A percentile compares a stretch with the other conserved stretches of the same genome.
Conservation (phyloP, 2,329 filamentous ascomycete genomes). For the Triangularia setosa region DNA sequence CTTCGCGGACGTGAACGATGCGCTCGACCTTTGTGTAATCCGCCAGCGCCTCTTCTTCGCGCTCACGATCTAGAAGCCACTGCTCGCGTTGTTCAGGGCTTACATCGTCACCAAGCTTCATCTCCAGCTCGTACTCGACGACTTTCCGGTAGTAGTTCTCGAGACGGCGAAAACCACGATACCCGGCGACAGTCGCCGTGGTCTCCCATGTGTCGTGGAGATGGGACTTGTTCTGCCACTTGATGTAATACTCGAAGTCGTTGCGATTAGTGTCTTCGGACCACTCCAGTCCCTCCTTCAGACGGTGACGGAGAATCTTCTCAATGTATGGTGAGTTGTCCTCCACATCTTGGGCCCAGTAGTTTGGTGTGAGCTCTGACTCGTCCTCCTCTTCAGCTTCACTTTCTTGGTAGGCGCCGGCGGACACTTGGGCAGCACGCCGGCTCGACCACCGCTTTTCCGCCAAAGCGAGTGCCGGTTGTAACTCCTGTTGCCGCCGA, state of each 20-base stretch:
- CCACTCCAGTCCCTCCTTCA: constrained; percentile 63
- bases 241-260: constrained; percentile 89
- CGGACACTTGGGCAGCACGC: constrained; percentile 29
- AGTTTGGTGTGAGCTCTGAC: constrained; percentile 62
- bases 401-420: constrained; percentile 56
- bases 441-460: constrained; percentile 31
- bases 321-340: constrained; percentile 85
- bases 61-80: constrained; percentile 91
- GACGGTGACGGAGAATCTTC: constrained; percentile 79
- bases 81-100: constrained; percentile 85
- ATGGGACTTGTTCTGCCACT: constrained; percentile 95
- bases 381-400: constrained; percentile 60
- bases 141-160: constrained; percentile 93
- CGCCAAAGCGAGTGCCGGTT: constrained; percentile 23
- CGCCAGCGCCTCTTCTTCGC: constrained; percentile 79
- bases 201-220: constrained; percentile 95
- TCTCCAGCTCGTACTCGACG: constrained; percentile 73
- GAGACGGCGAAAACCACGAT: constrained; percentile 79
- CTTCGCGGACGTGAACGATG: constrained; percentile 78
- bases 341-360: constrained; percentile 67
- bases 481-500: constrained; percentile 29
- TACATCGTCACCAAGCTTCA: constrained; percentile 71
- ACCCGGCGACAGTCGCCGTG: constrained; percentile 67
- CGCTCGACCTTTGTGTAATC: constrained; percentile 92
- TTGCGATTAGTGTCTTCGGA: constrained; percentile 57